Evolutionary conservation across 176 grass and related monocot genomes (phyloP).

Genomic region (Poa annua): DNA sequence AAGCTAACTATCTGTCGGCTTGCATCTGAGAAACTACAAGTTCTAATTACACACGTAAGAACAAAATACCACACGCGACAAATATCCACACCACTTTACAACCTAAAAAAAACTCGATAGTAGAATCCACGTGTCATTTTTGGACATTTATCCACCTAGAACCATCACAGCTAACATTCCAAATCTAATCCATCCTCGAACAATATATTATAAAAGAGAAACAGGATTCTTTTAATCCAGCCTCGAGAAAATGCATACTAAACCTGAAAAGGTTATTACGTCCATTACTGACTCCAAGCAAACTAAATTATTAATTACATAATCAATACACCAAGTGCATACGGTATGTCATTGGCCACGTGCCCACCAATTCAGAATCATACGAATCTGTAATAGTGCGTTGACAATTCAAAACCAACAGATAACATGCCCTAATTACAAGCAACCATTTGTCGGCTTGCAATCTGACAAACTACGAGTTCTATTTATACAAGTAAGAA

Average conservation of each 20-base stretch:
- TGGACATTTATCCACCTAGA: background rate
- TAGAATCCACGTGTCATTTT: background rate
- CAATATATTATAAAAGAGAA: background rate
- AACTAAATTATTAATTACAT: background rate
- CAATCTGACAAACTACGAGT: background rate
- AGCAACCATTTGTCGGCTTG: conserved; percentile 8
- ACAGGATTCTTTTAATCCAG: background rate
- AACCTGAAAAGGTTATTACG: background rate
- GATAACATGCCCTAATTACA: conserved; percentile 15
- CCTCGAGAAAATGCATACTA: background rate
- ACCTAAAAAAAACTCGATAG: background rate
- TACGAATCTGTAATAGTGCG: background rate
- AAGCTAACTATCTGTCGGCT: conserved; percentile 1
- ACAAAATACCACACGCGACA: conserved; percentile 30
- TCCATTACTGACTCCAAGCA: background rate
- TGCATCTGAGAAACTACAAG: background rate
- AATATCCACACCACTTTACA: background rate
- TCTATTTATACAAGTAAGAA: background rate
- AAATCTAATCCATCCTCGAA: background rate
- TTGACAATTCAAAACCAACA: background rate
- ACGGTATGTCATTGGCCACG: background rate
- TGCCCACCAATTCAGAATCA: background rate
- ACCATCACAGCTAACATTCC: background rate
- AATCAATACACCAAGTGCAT: background rate
- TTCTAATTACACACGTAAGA: background rate